phyloP scores from a whole-genome alignment of 495 filamentous ascomycete species.

The Penicillium paradoxum region DNA sequence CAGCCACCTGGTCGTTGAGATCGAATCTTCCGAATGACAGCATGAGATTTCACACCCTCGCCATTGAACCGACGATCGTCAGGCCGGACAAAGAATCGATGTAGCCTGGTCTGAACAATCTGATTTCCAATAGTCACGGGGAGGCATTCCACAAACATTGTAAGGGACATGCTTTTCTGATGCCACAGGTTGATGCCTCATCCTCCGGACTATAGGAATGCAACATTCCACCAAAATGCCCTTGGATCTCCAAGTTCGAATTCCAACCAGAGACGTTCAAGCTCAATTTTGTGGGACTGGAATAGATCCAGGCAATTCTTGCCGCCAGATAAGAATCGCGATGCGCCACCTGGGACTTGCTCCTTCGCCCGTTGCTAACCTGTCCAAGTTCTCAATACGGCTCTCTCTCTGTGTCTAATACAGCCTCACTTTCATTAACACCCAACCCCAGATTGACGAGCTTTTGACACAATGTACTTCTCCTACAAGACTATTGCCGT shows the following conservation, averaged over 20 bases:
- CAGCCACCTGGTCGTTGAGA: not conserved
- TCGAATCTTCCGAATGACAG: not conserved
- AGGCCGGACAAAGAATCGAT: not conserved
- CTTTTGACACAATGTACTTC: slow-evolving; percentile 19
- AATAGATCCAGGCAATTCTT: not conserved
- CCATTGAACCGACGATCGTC: too few species aligned
- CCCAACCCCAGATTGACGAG: slow-evolving; percentile 1
- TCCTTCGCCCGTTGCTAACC: slow-evolving; percentile 1
- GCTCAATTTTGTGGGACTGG: slow-evolving; percentile 13
- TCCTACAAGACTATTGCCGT: slow-evolving; percentile 28
- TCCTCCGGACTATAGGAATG: slow-evolving; percentile 15
- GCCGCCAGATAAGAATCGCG: slow-evolving; percentile 19
- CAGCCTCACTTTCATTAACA: slow-evolving; percentile 16
- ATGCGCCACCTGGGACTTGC: slow-evolving; percentile 15
- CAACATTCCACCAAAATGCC: slow-evolving; percentile 20
- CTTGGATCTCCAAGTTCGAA: slow-evolving; percentile 13
- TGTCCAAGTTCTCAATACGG: not conserved
- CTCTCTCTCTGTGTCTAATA: not conserved
- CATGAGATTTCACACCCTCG: not conserved
- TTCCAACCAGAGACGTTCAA: slow-evolving; percentile 12
- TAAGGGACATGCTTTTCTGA: slow-evolving; percentile 2
- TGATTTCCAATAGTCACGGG: not conserved
- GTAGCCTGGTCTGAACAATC: not conserved
- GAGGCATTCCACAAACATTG: slow-evolving; percentile 12
- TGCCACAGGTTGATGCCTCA: slow-evolving; percentile 8